Percentiles rank a stretch among this genome's conserved stretches.
Evolutionary conservation across 225 moss, liverwort and hornwort species (phyloP).

Genomic region (Pseudoscleropodium purum): DNA sequence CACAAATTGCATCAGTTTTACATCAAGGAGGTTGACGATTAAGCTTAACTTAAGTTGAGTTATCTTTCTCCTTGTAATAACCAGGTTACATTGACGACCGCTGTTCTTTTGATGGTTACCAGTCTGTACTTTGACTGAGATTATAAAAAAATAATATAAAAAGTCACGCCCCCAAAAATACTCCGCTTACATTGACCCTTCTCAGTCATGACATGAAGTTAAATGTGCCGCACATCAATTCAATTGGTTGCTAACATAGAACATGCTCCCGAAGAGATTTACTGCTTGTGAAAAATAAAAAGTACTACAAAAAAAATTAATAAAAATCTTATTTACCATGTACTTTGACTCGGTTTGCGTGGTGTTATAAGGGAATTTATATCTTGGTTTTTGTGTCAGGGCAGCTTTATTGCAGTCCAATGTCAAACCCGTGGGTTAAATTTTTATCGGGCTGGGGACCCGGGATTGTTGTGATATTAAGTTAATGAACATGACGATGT

Average conservation of each 20-base stretch:
- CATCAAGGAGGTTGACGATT: not conserved
- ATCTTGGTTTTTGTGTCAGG: not conserved
- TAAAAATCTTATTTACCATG: not conserved
- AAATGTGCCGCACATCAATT: not conserved
- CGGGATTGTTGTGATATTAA: not conserved
- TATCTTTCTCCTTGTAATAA: not conserved
- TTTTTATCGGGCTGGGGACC: not conserved
- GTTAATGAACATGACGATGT: not conserved
- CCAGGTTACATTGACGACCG: not conserved
- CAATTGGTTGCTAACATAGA: too few relatives aligned
- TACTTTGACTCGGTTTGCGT: not conserved
- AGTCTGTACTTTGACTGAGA: not conserved
- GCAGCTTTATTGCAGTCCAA: not conserved
- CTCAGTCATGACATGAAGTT: not conserved
- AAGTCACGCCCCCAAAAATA: accelerated
- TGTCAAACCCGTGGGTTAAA: not conserved
- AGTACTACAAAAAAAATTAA: too few relatives aligned
- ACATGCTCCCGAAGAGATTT: not conserved
- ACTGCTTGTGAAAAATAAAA: not conserved
- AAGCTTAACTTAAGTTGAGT: too few relatives aligned
- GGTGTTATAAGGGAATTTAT: not conserved
- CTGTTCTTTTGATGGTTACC: not conserved
- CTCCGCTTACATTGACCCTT: not conserved
- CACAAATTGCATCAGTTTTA: not conserved
- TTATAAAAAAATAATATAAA: too few relatives aligned